Evolutionary conservation across 768 basidiomycete species (phyloP).

Genomic region (Podaxis sp.): DNA sequence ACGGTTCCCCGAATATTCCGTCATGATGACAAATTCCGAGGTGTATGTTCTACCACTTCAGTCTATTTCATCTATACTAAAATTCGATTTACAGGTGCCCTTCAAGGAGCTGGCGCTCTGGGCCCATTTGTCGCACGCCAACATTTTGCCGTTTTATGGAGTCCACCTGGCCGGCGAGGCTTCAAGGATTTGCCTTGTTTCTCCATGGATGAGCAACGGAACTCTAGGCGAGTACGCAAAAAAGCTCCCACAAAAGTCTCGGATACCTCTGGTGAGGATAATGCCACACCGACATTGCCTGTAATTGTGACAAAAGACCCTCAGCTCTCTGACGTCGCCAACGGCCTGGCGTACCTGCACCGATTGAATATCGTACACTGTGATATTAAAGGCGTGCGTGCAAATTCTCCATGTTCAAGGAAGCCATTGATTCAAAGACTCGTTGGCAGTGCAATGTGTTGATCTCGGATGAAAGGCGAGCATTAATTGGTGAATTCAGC

Average conservation of each 20-base stretch:
- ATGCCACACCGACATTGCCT: not conserved
- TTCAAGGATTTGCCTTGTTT: no score
- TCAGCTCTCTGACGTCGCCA: not conserved
- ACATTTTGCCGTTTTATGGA: no score
- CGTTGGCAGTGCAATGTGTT: not conserved
- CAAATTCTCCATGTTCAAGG: not conserved
- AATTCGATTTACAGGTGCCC: not conserved
- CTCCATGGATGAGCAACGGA: no score
- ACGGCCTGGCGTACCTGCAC: not conserved
- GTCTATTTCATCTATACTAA: not conserved
- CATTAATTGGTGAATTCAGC: no score
- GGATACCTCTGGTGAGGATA: not conserved
- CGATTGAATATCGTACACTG: not conserved
- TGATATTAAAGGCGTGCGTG: not conserved
- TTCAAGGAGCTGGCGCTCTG: no score
- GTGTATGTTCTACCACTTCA: not conserved
- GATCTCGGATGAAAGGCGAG: not conserved
- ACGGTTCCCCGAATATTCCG: not conserved
- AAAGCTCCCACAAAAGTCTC: no score
- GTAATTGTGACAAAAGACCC: not conserved
- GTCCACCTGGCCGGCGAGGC: no score
- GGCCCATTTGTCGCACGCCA: no score
- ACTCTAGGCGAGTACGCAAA: no score
- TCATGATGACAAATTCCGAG: not conserved
- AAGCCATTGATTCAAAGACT: not conserved